A percentile compares a stretch with the other conserved stretches of the same genome.
phyloP scores from a whole-genome alignment of 169 alveolate species.

The Plasmodium adleri region DNA sequence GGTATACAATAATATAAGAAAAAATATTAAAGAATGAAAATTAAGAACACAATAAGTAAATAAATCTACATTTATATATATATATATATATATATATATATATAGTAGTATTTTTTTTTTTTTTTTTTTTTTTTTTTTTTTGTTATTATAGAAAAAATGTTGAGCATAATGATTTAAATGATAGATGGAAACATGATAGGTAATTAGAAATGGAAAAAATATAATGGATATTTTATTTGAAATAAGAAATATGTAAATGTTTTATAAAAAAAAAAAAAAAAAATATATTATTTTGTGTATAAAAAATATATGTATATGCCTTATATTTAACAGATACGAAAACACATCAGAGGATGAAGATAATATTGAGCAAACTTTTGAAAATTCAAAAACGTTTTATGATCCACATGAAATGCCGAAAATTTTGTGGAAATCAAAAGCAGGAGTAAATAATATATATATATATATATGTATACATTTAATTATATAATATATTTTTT shows the following conservation, averaged over 20 bases:
- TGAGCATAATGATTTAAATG: constrained; percentile 3
- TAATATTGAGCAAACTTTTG: neutral
- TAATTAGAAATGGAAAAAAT: constrained; percentile 3
- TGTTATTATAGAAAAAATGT: neutral
- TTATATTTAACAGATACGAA: constrained; percentile 54
- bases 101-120: too few species aligned
- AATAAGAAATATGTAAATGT: neutral
- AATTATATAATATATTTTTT: neutral
- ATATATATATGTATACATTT: neutral
- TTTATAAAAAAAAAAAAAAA: neutral
- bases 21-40: neutral
- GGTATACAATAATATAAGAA: constrained; percentile 6
- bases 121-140: too few species aligned
- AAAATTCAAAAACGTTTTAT: constrained; percentile 2
- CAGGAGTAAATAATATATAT: constrained; percentile 47
- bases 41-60: neutral
- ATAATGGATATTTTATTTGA: too few species aligned
- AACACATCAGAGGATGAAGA: constrained; percentile 42
- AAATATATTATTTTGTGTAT: constrained; percentile 5
- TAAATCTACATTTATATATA: constrained; percentile 1
- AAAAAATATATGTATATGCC: neutral
- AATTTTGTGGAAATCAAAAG: constrained; percentile 75
- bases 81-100: neutral
- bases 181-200: constrained; percentile 72
- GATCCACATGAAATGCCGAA: constrained; percentile 29